A percentile compares a stretch with the other conserved stretches of the same genome.
These are phyloP conservation scores for Canavalia ensiformis DNA, from an alignment of 306 rosid species.

Conservation along the genomic window DNA sequence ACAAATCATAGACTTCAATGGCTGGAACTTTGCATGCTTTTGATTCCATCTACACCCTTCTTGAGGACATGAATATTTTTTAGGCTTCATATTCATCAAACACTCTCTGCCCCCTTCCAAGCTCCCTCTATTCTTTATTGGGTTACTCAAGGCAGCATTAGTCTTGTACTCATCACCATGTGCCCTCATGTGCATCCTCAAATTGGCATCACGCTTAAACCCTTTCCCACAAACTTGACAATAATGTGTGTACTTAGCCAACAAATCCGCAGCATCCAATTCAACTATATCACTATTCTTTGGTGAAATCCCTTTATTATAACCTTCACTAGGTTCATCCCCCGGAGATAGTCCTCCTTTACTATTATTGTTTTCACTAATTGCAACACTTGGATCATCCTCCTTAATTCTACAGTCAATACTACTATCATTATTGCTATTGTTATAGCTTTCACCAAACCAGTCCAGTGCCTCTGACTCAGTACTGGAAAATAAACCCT, in stretches of 20 bases:
- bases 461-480: slow-evolving; percentile 57
- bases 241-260: slow-evolving; percentile 94
- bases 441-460: slow-evolving; percentile 58
- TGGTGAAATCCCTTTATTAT: neutral
- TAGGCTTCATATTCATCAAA: slow-evolving; percentile 53
- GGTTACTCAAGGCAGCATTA: slow-evolving; percentile 77
- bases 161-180: slow-evolving; percentile 95
- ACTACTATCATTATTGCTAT: slow-evolving; percentile 4
- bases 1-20: slow-evolving; percentile 90
- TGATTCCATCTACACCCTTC: slow-evolving; percentile 93
- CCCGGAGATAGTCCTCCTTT: slow-evolving; percentile 18
- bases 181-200: slow-evolving; percentile 99
- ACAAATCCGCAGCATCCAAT: slow-evolving; percentile 70
- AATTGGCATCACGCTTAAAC: slow-evolving; percentile 87
- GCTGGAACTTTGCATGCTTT: slow-evolving; percentile 85
- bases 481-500: slow-evolving; percentile 47
- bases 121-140: slow-evolving; percentile 53
- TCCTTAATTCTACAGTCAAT: slow-evolving; percentile 41
- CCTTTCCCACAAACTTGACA: slow-evolving; percentile 95
- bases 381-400: slow-evolving; percentile 39
- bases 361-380: slow-evolving; percentile 45
- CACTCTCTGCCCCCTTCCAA: slow-evolving; percentile 5
- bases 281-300: slow-evolving; percentile 64
- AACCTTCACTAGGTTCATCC: slow-evolving; percentile 34
- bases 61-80: slow-evolving; percentile 89